Conservation (phyloP, 1,284 basidiomycete genomes). For the Moniliophthora roreri region DNA sequence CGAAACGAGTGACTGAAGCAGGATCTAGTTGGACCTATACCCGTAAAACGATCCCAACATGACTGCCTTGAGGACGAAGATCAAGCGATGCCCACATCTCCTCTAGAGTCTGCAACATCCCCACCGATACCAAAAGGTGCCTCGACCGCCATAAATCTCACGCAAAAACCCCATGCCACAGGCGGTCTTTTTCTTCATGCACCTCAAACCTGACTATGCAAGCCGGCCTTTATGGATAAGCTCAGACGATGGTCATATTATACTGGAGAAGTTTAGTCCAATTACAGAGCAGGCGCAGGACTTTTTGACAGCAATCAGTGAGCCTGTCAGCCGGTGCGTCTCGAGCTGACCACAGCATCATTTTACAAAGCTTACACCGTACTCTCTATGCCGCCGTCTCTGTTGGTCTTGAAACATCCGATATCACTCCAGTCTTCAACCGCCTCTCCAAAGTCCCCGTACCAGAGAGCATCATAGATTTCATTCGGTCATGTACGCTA, state of each 20-base stretch:
- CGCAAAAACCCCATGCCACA: slow-evolving; percentile 60
- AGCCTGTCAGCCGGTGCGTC: slow-evolving; percentile 95
- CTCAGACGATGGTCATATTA: slow-evolving; percentile 92
- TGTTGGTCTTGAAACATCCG: slow-evolving; percentile 95
- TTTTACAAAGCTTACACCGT: slow-evolving; percentile 81
- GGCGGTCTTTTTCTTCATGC: slow-evolving; percentile 82
- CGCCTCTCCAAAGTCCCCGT: slow-evolving; percentile 72
- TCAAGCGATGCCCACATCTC: slow-evolving; percentile 50
- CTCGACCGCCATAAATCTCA: slow-evolving; percentile 67
- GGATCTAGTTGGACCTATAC: background rate
- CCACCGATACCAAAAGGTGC: slow-evolving; percentile 64
- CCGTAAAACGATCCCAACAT: background rate
- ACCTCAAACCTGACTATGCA: slow-evolving; percentile 87
- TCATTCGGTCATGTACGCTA: slow-evolving; percentile 88
- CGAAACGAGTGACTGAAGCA: slow-evolving; percentile 2
- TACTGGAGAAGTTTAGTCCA: slow-evolving; percentile 93
- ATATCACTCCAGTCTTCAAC: slow-evolving; percentile 84
- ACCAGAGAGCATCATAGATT: slow-evolving; percentile 76
- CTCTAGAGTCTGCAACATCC: slow-evolving; percentile 38
- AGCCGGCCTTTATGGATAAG: slow-evolving; percentile 94
- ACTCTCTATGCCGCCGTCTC: slow-evolving; percentile 98
- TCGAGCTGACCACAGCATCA: slow-evolving; percentile 11
- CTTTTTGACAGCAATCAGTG: slow-evolving; percentile 96
- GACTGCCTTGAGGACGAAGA: slow-evolving; percentile 41
- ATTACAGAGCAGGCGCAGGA: slow-evolving; percentile 99